Base-by-base conservation (phyloP, 2,329 filamentous ascomycete genomes). In the Simplicillium sp. region DNA sequence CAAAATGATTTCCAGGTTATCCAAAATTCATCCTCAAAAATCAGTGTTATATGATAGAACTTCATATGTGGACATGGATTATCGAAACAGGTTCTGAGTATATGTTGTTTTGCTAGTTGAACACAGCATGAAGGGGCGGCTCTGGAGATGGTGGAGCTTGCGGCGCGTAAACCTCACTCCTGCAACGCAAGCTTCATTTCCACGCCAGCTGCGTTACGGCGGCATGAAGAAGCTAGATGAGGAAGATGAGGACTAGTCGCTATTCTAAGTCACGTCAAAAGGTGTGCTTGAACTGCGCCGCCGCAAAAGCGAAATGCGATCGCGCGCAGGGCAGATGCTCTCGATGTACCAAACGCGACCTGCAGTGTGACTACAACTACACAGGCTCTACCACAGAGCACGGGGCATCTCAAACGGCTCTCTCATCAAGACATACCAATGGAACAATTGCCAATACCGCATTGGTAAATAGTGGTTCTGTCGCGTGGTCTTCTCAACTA, bases 231-330 rank as follows among this genome's bases (percentile, higher is more conserved):
- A 25, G 5, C 20, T 9, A 25, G 5, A 37, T 39, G 42, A n/a
- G n/a, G 35, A 35, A 37, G n/a, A n/a, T n/a, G n/a, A n/a, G n/a
- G n/a, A n/a, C 29, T 12, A 33, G 25, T 16, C 37, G 37, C 9
- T 42, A 42, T 35, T 16, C 36, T 7, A 42, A n/a, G 8, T 34
- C 31, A 13, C 40, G 40, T 16, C 40, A 42, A 18, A 42, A 38
- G 8, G 34, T 35, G n/a, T 42, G 40, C 32, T 32, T 18, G 13
- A 31, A 38, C 8, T 42, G 40, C 36, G 37, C 31, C 18, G 17
- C 13, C 16, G 36, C 36, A 31, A 42, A 42, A 15, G 36, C 40
- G 3, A 36, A 36, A 9, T 42, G 40, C 31, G 32, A 42, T 13
- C 40, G 40, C 15, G 14, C 34, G n/a, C 36, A 34, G 2, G 4